Conservation (phyloP, 2,329 filamentous ascomycete species). For the Orbilia brochopaga region DNA sequence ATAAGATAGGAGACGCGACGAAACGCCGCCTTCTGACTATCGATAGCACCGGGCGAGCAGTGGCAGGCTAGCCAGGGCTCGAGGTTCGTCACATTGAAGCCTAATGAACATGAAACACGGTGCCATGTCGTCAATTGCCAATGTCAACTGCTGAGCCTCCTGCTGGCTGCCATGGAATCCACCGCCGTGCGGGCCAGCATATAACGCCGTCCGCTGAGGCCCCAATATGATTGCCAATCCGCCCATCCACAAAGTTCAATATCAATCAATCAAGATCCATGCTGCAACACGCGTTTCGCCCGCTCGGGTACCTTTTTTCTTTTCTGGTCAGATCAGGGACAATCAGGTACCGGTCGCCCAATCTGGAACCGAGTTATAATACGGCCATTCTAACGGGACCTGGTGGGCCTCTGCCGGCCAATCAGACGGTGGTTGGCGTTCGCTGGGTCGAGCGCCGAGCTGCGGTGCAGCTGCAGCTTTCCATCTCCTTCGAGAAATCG, state of each 20-base stretch:
- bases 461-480: slow-evolving; percentile 3
- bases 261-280: slow-evolving; percentile 23
- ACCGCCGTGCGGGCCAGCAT: not conserved
- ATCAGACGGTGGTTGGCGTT: slow-evolving; percentile 1
- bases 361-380: slow-evolving; percentile 26
- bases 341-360: slow-evolving; percentile 47
- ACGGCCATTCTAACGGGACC: slow-evolving; percentile 6
- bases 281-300: slow-evolving; percentile 32
- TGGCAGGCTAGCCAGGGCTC: slow-evolving; percentile 5
- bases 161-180: slow-evolving; percentile 8
- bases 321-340: slow-evolving; percentile 34
- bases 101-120: slow-evolving; percentile 50
- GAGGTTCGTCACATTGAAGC: slow-evolving; percentile 40
- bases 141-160: slow-evolving; percentile 33
- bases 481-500: not conserved
- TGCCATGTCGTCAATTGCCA: slow-evolving; percentile 48
- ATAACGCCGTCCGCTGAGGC: slow-evolving; percentile 24
- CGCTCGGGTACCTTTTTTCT: slow-evolving; percentile 29
- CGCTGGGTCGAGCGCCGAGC: slow-evolving; percentile 3
- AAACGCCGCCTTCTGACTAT: slow-evolving; percentile 19
- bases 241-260: not conserved
- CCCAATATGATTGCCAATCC: not conserved
- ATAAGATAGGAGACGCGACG: slow-evolving; percentile 29
- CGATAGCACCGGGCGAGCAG: slow-evolving; percentile 25
- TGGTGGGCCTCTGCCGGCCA: not conserved